Evolutionary conservation across 2,329 filamentous ascomycete species (phyloP), one percentile per base, ranked within the genome.

Genomic region (Sarocladium brachiariae): DNA sequence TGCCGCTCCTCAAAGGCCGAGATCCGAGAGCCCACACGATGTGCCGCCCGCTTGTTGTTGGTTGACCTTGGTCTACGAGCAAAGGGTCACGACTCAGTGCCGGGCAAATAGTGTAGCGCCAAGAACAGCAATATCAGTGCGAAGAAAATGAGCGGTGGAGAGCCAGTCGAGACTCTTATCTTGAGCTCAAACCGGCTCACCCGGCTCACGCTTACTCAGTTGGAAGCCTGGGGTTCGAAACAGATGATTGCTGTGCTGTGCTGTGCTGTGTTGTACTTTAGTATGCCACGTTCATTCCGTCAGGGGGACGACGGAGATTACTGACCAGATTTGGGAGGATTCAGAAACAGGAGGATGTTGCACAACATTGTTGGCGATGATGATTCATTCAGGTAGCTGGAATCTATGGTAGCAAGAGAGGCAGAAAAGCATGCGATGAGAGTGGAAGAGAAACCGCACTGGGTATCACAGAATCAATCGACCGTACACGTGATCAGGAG

Each of bases 381-480:
- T 19, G n/a, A 8, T 25, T 43, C 9, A 10, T 19, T 19, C 4
- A 16, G 21, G 13, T n/a, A n/a, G n/a, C n/a, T n/a, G n/a, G 14
- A 25, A 4, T 43, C 39, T 43, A 43, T 43, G 39, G 11, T 25
- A 43, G 14, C 3, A 14, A 43, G 23, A 43, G 8, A n/a, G 39
- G 11, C 8, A 43, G n/a, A 16, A 43, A 27, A 43, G 23, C 23
- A 43, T 14, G 27, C 19, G 23, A 19, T 7, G 37, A 39, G 23
- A 14, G 18, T 16, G 9, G 39, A 43, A 43, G 39, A 23, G 21
- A 43, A 45, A 45, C 39, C 39, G 39, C 39, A 47, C 43, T 47
- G 43, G 43, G 43, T 47, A 47, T 47, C 43, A 47, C 43, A 47
- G 43, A 43, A 47, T 33, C 43, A 25, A 25, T 33, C 43, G 43